Base-by-base conservation (phyloP, 805 yeast genomes). In the Wickerhamomyces subpelliculosus region DNA sequence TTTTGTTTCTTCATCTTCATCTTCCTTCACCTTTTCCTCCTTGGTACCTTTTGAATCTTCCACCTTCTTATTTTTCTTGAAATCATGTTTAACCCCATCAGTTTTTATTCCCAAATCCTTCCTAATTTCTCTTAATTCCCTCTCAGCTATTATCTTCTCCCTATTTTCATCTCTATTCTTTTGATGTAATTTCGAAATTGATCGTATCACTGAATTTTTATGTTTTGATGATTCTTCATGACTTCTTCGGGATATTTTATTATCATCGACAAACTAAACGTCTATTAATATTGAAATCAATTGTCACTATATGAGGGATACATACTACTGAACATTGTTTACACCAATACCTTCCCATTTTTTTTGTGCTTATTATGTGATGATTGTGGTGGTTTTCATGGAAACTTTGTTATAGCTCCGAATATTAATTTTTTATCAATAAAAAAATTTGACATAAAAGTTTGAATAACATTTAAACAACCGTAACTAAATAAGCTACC, bases 191-290 rank as follows among this genome's bases (percentile, higher is more conserved):
- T 47, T 47, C 7, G 41, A 36, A 4, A 66, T 40, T 9, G 51
- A 46, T 16, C 51, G 42, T 23, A 39, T 37, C 3, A 54, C 42
- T 8, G 46, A 44, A 3, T 28, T 21, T 40, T 53, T 57, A 42
- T 66, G 72, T 31, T 53, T 57, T 4, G 46, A 20, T 5, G 64
- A 55, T 6, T 48, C 39, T 37, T 64, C 69, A 47, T 66, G 71
- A 33, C 47, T 52, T 24, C 46, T 36, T 33, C 55, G 49, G 4
- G 58, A 48, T 32, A 62, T 45, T 36, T 60, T 55, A 24, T 60
- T 49, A 28, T 59, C 67, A 31, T 61, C 66, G 10, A 65, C 62
- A 42, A 63, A 66, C 69, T 65, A 38, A 25, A 35, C 35, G 20
- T 34, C 12, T 7, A 20, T 12, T 5, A 30, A 10, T 29, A 14